Conservation (phyloP, 805 yeast genomes). For the Schizosaccharomyces cryophilus region DNA sequence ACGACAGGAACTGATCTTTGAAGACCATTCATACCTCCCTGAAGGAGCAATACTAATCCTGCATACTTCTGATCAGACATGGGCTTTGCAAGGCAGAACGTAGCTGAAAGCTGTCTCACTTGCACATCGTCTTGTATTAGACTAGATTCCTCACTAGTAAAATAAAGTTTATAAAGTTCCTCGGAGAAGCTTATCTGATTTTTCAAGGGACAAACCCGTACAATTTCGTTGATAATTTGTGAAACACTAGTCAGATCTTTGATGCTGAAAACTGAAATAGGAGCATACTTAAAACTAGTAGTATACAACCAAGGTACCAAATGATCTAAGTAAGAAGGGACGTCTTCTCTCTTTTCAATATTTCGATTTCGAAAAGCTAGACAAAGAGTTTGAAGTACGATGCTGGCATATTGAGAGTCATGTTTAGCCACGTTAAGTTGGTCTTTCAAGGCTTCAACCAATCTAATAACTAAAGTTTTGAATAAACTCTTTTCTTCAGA, state of each 20-base stretch:
- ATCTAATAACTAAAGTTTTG: background rate
- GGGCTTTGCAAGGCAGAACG: background rate
- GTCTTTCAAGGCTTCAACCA: background rate
- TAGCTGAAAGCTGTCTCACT: background rate
- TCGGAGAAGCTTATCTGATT: background rate
- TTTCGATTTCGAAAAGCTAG: background rate
- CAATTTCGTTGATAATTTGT: background rate
- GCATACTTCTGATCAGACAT: background rate
- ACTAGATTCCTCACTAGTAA: background rate
- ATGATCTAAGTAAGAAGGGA: background rate
- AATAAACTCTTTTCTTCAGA: background rate
- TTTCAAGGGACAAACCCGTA: background rate
- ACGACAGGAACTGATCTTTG: background rate
- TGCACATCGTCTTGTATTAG: background rate
- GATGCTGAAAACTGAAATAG: background rate
- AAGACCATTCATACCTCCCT: background rate
- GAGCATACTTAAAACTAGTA: background rate
- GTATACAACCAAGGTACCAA: background rate
- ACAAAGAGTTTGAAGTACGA: background rate
- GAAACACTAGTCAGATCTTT: background rate
- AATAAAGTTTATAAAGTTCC: background rate
- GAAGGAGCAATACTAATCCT: background rate
- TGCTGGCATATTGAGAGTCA: background rate
- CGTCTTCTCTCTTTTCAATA: background rate
- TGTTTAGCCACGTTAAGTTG: background rate